phyloP scores from a whole-genome alignment of 2,329 filamentous ascomycete species.

The Ceratocystis albifundus region DNA sequence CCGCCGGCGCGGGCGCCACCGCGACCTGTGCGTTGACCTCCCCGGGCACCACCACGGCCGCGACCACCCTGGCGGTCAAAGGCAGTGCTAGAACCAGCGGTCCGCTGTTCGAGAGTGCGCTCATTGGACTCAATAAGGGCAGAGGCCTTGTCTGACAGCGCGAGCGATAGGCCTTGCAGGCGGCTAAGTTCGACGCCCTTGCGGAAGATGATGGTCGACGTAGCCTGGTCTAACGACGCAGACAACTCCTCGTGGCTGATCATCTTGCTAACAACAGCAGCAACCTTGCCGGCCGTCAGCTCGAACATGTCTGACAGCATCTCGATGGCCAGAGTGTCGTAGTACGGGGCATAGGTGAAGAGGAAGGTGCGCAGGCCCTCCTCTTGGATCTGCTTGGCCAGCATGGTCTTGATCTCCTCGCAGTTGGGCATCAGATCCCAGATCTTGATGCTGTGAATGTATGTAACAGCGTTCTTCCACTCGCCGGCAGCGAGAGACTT shows the following conservation, averaged over 20 bases:
- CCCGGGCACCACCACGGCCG: conserved; percentile 57
- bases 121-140: conserved; percentile 94
- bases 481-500: conserved; percentile 93
- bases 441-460: conserved; percentile 98
- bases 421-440: conserved; percentile 95
- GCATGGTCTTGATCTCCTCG: conserved; percentile 92
- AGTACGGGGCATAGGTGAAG: conserved; percentile 98
- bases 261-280: conserved; percentile 97
- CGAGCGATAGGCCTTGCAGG: conserved; percentile 87
- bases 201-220: conserved; percentile 93
- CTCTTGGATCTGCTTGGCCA: conserved; percentile 95
- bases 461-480: conserved; percentile 92
- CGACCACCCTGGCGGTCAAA: conserved; percentile 86
- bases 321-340: conserved; percentile 82
- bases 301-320: conserved; percentile 93
- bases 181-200: conserved; percentile 97
- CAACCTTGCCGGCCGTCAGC: conserved; percentile 76
- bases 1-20: conserved; percentile 40
- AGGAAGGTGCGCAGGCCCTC: conserved; percentile 96
- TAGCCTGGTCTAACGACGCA: conserved; percentile 94
- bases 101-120: conserved; percentile 90
- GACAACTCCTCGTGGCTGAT: conserved; percentile 97
- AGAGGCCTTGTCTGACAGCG: conserved; percentile 90
- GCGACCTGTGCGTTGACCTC: conserved; percentile 47
- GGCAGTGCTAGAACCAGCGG: conserved; percentile 86